These are phyloP conservation scores for Penicillium atrosanguineum DNA, from an alignment of 495 filamentous ascomycete species.

Conservation along the genomic window DNA sequence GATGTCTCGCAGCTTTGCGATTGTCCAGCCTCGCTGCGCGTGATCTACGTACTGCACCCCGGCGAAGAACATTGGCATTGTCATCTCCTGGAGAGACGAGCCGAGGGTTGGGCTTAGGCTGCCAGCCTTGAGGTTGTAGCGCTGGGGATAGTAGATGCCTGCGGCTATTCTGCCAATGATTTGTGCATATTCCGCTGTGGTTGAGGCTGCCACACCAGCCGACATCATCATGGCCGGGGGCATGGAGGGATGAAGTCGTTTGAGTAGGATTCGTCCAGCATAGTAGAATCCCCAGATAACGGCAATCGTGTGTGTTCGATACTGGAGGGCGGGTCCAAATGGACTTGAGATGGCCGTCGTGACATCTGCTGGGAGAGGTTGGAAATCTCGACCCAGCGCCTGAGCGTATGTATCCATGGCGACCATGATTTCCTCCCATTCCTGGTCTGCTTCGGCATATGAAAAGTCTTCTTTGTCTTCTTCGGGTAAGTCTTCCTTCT, in stretches of 20 bases:
- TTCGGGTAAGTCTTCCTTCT: slow-evolving; percentile 15
- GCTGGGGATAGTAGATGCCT: slow-evolving; percentile 67
- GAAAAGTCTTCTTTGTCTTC: slow-evolving; percentile 54
- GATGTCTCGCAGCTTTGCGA: slow-evolving; percentile 70
- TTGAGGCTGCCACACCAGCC: slow-evolving; percentile 64
- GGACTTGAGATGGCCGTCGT: slow-evolving; percentile 62
- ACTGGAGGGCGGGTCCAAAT: slow-evolving; percentile 80
- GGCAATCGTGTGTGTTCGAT: slow-evolving; percentile 80
- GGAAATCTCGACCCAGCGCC: slow-evolving; percentile 72
- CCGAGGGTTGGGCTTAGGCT: slow-evolving; percentile 77
- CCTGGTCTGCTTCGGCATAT: slow-evolving; percentile 66
- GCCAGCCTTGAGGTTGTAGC: slow-evolving; percentile 50
- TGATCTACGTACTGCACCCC: slow-evolving; percentile 75
- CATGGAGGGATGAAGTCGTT: slow-evolving; percentile 82
- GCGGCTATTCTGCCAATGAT: slow-evolving; percentile 79
- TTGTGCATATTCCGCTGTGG: slow-evolving; percentile 67
- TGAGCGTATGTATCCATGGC: slow-evolving; percentile 66
- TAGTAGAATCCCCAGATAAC: slow-evolving; percentile 83
- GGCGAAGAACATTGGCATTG: slow-evolving; percentile 80
- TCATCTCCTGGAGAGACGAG: slow-evolving; percentile 74
- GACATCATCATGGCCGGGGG: slow-evolving; percentile 88
- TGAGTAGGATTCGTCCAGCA: slow-evolving; percentile 72
- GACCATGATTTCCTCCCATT: slow-evolving; percentile 73
- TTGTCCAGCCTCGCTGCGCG: slow-evolving; percentile 71
- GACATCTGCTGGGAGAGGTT: slow-evolving; percentile 72